Base-by-base conservation (phyloP, 352 stramenopile genomes). In the Peronosclerospora sorghi region DNA sequence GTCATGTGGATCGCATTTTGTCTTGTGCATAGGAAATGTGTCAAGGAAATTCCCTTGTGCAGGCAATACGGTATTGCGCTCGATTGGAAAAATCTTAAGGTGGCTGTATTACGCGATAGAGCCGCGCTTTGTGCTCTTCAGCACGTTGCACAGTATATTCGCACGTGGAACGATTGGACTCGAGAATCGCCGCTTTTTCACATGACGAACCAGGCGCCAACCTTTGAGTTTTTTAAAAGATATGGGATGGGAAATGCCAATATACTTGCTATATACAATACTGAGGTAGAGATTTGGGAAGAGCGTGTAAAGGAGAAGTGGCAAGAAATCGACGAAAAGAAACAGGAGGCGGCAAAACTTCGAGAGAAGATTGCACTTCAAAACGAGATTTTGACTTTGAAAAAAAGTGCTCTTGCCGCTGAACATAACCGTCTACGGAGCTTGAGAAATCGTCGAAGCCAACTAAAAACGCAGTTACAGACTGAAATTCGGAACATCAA, bases 1-100 rank as follows among this genome's bases (percentile, higher is more conserved):
- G n/a, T n/a, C n/a, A n/a, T n/a, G n/a, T n/a, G n/a, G n/a, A n/a
- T n/a, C n/a, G n/a, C n/a, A n/a, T 40, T 72, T 47, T 71, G 62
- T 21, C 36, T 77, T 0, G 58, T 45, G 6, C 68, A 81, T 41
- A 51, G 59, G 18, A 26, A 23, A 35, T 64, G 51, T 15, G 40
- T 43, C 0, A 1, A 14, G 0, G 29, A 49, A 32, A 41, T 54
- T 1, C 32, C 23, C 9, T 7, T 64, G n/a, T 43, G 65, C 2
- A 18, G 19, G 0, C n/a, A 63, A 12, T 81, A 70, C 26, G 55
- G 60, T 6, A 71, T 73, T 13, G 51, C 65, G 5, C 40, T 81
- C 0, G 9, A 59, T 1, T 81, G 64, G 63, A 15, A 38, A 15
- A 30, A 69, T 13, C 51, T 81, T 0, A 51, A 64, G 13, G 34